A percentile compares a stretch with the other conserved stretches of the same genome.
Conservation (phyloP, 2,329 filamentous ascomycete genomes). For the Fusarium siculi region DNA sequence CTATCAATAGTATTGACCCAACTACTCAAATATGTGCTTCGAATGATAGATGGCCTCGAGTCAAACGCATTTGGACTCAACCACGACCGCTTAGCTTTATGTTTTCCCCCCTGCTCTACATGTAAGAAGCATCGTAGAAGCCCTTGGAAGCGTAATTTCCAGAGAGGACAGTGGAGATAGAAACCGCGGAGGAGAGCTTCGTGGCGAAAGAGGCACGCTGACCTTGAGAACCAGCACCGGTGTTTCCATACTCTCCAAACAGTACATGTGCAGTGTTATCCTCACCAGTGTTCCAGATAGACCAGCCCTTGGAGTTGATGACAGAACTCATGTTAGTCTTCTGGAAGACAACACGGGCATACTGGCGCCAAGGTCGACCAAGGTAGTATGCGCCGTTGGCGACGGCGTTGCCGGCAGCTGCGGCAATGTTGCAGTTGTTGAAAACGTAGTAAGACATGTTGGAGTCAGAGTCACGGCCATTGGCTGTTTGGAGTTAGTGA, state of each 20-base stretch:
- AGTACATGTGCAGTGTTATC: slow-evolving; percentile 62
- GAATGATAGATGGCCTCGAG: too few relatives aligned
- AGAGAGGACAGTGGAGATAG: slow-evolving; percentile 46
- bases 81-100: too few relatives aligned
- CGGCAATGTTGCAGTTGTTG: slow-evolving; percentile 56
- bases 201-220: slow-evolving; percentile 48
- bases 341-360: slow-evolving; percentile 61
- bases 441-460: slow-evolving; percentile 58
- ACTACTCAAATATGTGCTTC: too few relatives aligned
- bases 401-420: slow-evolving; percentile 52
- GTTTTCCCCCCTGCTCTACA: too few relatives aligned
- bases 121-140: slow-evolving; percentile 36
- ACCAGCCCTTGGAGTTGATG: slow-evolving; percentile 70
- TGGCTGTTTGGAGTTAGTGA: slow-evolving; percentile 46
- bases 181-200: slow-evolving; percentile 49
- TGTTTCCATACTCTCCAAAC: slow-evolving; percentile 70
- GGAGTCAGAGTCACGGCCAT: slow-evolving; percentile 50
- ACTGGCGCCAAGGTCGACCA: slow-evolving; percentile 60
- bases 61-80: too few relatives aligned
- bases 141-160: slow-evolving; percentile 32
- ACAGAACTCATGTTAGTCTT: slow-evolving; percentile 62
- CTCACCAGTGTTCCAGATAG: slow-evolving; percentile 61
- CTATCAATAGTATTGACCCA: too few relatives aligned
- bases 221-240: slow-evolving; percentile 65
- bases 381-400: slow-evolving; percentile 56